Conservation (phyloP, 1,284 basidiomycete genomes). For the Kwoniella shivajii region DNA sequence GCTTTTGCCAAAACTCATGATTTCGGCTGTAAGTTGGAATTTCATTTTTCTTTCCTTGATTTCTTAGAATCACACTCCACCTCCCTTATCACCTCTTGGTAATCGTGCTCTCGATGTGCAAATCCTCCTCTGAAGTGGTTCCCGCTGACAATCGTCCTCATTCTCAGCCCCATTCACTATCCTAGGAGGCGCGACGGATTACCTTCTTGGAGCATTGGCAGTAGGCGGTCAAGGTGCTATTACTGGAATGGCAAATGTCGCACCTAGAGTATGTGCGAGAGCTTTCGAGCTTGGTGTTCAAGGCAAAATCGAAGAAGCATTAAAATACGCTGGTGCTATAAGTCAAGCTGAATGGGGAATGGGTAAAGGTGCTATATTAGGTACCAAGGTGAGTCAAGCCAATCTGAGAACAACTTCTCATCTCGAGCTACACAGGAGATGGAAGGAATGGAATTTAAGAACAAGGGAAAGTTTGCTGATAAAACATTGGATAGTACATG, state of each 20-base stretch:
- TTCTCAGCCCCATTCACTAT: conserved; percentile 39
- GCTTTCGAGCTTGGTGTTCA: conserved; percentile 34
- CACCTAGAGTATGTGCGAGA: conserved; percentile 37
- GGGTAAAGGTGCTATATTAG: conserved; percentile 39
- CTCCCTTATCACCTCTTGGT: background rate
- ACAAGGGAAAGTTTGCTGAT: too few relatives aligned
- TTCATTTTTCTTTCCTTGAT: background rate
- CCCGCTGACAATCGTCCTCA: background rate
- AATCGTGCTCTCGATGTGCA: background rate
- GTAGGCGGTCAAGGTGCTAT: conserved; percentile 45
- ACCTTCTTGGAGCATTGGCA: conserved; percentile 37
- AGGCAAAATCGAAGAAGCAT: conserved; percentile 33
- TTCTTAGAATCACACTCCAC: too few relatives aligned
- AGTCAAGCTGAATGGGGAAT: conserved; percentile 41
- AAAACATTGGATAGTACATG: conserved; percentile 19
- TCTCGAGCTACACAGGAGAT: too few relatives aligned
- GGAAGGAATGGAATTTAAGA: too few relatives aligned
- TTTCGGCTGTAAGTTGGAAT: conserved; percentile 22
- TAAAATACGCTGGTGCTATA: conserved; percentile 31
- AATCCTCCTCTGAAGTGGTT: background rate
- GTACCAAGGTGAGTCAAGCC: conserved; percentile 37
- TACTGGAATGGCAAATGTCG: conserved; percentile 47
- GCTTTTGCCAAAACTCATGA: conserved; percentile 13
- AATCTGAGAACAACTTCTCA: background rate
- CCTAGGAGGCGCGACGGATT: conserved; percentile 49